These are phyloP conservation scores for Alloteropsis semialata DNA, from an alignment of 176 grass and related monocot species.

Conservation along the genomic window DNA sequence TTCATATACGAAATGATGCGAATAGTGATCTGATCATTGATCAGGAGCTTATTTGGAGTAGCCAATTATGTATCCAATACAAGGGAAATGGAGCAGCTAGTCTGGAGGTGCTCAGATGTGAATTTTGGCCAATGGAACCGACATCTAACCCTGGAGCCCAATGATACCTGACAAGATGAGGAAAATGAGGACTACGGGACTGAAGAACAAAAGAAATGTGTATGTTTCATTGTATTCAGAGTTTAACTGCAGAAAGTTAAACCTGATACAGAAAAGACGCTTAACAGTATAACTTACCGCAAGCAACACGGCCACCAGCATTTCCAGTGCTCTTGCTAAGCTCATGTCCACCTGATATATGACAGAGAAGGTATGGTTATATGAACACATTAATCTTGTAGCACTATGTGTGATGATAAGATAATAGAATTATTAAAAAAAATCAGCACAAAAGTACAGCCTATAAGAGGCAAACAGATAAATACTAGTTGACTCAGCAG, in stretches of 20 bases:
- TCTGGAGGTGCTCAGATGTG: not conserved
- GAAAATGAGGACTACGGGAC: not conserved
- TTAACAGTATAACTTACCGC: constrained; percentile 37
- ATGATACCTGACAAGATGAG: constrained; percentile 60
- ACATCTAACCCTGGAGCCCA: constrained; percentile 63
- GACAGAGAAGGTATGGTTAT: not conserved
- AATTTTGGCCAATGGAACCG: not conserved
- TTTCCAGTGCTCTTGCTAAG: constrained; percentile 92
- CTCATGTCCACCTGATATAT: constrained; percentile 80
- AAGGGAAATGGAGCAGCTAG: not conserved
- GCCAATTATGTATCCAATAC: not conserved
- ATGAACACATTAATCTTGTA: not conserved
- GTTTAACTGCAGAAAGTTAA: not conserved
- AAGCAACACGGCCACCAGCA: constrained; percentile 86
- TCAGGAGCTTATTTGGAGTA: constrained; percentile 34
- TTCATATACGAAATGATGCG: constrained; percentile 10
- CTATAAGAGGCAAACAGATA: not conserved
- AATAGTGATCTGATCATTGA: constrained; percentile 16
- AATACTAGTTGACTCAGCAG: not conserved
- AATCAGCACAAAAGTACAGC: not conserved
- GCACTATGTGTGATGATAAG: not conserved
- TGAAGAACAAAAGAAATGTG: not conserved
- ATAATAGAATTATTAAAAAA: not conserved
- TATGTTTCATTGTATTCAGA: not conserved
- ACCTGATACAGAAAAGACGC: not conserved